These are phyloP conservation scores for Ascochyta fabae DNA, from an alignment of 2,329 filamentous ascomycete genomes.

Conservation along the genomic window DNA sequence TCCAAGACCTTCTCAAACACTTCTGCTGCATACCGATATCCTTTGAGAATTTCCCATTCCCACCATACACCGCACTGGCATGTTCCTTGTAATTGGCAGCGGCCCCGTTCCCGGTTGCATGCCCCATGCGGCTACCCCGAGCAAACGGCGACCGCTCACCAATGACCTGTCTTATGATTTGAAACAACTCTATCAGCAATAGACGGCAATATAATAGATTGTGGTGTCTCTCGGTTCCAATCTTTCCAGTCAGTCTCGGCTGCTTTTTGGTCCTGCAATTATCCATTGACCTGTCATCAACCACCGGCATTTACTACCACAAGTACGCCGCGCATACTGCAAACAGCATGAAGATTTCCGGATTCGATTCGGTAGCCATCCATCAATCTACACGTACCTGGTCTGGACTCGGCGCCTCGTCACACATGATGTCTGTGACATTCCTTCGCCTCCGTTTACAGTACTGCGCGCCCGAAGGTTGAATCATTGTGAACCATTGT, in stretches of 20 bases:
- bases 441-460: not conserved
- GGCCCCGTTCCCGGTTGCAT: slow-evolving; percentile 14
- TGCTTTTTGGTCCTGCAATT: slow-evolving; percentile 22
- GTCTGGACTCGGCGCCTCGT: slow-evolving; percentile 1
- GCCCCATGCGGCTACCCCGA: slow-evolving; percentile 29
- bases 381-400: not conserved
- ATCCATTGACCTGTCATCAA: slow-evolving; percentile 34
- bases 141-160: slow-evolving; percentile 24
- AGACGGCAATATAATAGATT: slow-evolving; percentile 45
- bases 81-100: slow-evolving; percentile 10
- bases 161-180: slow-evolving; percentile 30
- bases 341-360: not conserved
- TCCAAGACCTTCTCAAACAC: slow-evolving; percentile 24
- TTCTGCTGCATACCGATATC: slow-evolving; percentile 27
- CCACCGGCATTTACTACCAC: slow-evolving; percentile 36
- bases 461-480: not conserved
- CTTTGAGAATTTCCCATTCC: slow-evolving; percentile 28
- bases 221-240: slow-evolving; percentile 17
- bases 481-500: not conserved
- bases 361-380: not conserved
- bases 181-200: slow-evolving; percentile 32
- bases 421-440: slow-evolving; percentile 5
- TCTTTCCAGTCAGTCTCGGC: slow-evolving; percentile 17
- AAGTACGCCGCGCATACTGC: slow-evolving; percentile 12
- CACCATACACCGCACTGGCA: slow-evolving; percentile 6